Conservation (phyloP, 2,329 filamentous ascomycete genomes). For the Biscogniauxia mediterranea region DNA sequence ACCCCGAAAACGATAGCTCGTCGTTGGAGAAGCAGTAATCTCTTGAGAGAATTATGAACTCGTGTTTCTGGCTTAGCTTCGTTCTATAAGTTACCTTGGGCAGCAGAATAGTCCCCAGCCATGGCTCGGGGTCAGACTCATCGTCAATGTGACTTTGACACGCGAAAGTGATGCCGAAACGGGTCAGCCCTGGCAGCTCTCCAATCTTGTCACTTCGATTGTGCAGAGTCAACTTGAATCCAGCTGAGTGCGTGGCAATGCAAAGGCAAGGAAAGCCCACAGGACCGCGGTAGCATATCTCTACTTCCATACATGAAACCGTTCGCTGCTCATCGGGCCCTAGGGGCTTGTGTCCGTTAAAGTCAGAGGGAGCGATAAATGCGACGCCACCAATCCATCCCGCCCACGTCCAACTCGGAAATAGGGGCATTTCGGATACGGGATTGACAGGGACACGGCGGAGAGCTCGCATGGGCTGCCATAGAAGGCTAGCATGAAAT, state of each 20-base stretch:
- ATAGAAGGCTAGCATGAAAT: constrained; percentile 1
- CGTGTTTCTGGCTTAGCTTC: constrained; percentile 1
- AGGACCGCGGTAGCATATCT: background rate
- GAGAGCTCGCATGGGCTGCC: constrained; percentile 2
- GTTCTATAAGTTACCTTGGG: background rate
- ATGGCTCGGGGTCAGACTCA: background rate
- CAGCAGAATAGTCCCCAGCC: constrained; percentile 7
- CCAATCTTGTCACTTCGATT: background rate
- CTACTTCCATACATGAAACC: background rate
- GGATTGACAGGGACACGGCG: background rate
- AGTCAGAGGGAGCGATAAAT: constrained; percentile 2
- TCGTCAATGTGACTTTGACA: background rate
- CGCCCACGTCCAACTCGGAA: constrained; percentile 8
- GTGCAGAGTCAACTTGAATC: constrained; percentile 1
- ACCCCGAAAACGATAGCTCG: background rate
- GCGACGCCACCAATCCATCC: constrained; percentile 6
- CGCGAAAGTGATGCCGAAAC: constrained; percentile 2
- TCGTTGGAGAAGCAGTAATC: constrained; percentile 7
- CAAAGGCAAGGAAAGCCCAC: background rate
- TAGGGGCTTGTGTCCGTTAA: constrained; percentile 1
- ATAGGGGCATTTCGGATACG: background rate
- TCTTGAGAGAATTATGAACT: constrained; percentile 8
- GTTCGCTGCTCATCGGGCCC: background rate
- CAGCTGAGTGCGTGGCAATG: background rate
- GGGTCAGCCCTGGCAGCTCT: background rate